Evolutionary conservation across 495 filamentous ascomycete genomes (phyloP), one percentile per base, ranked within the genome.

Genomic region (Penicillium diatomitis): DNA sequence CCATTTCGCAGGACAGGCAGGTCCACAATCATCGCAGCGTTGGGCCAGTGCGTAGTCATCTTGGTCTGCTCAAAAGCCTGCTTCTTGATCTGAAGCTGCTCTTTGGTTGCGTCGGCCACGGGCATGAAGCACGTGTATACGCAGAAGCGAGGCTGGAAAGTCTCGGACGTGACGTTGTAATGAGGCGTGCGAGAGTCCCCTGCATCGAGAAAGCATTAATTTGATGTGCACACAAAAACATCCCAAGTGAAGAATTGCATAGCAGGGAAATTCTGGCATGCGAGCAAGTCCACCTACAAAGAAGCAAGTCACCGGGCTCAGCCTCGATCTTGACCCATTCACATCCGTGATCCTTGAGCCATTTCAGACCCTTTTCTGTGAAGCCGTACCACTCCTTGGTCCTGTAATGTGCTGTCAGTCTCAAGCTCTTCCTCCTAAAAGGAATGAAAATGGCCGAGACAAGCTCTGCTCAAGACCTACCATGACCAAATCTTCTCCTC

Each of bases 141-240:
- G 5, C 50, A 50, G 44, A 61, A 54, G 8, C 60, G 29, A 2
- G 49, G 43, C 41, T 58, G 52, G n/a, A 34, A 20, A 6, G 51
- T 54, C 30, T 51, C 53, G 2, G 53, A 51, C 5, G 56, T 46
- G 9, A 58, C 10, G 43, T 66, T 68, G 44, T 65, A 62, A 51
- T 65, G 64, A 34, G 55, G 54, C 11, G 62, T 65, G 34, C 64
- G 52, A 9, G 62, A 65, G 42, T 67, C 64, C 64, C 64, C 51
- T 54, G 28, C 2, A n/a, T 4, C 20, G 20, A 20, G 20, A 12
- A 11, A 9, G 6, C 12, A 30, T 42, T 42, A 32, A 27, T 11
- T 32, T 30, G 20, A 20, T 20, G 20, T 20, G 20, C 20, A 20
- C 29, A 5, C 31, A 11, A 30, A 41, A 11, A 9, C 3, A 4